Evolutionary conservation across 495 filamentous ascomycete species (phyloP).

Genomic region (Trichocladium antarcticum): DNA sequence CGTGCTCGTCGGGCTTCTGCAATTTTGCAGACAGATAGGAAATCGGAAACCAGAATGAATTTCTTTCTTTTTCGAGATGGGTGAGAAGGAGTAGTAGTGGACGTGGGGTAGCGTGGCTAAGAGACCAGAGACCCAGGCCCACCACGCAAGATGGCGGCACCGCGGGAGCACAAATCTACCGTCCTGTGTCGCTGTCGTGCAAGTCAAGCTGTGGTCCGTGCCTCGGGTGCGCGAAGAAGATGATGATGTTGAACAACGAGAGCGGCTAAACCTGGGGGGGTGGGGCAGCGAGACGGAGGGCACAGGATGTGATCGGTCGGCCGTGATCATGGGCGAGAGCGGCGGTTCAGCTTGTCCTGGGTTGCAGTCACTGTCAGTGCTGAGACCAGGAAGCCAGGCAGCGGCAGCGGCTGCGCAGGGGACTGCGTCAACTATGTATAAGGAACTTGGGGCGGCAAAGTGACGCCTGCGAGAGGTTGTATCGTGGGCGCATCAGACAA

Average conservation of each 20-base stretch:
- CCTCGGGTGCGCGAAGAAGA: constrained; percentile 19
- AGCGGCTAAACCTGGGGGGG: constrained; percentile 34
- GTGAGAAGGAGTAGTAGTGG: constrained; percentile 8
- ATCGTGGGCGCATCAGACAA: constrained; percentile 7
- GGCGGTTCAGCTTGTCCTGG: constrained; percentile 11
- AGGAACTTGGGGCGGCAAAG: not conserved
- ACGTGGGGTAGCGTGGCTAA: constrained; percentile 19
- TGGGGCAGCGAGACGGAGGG: constrained; percentile 13
- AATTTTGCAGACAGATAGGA: constrained; percentile 25
- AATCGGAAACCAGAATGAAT: constrained; percentile 15
- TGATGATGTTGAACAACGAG: constrained; percentile 28
- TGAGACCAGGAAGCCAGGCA: constrained; percentile 9
- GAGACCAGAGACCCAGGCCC: constrained; percentile 18
- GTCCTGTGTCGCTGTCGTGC: constrained; percentile 16
- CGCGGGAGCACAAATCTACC: constrained; percentile 21
- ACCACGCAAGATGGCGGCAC: constrained; percentile 17
- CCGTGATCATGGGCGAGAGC: constrained; percentile 15
- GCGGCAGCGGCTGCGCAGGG: constrained; percentile 9
- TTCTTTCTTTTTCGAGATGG: constrained; percentile 17
- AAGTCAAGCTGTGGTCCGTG: constrained; percentile 27
- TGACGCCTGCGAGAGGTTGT: not conserved
- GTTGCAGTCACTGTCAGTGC: constrained; percentile 12
- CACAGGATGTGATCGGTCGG: constrained; percentile 11
- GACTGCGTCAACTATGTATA: constrained; percentile 6
- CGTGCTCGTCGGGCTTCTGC: constrained; percentile 16